phyloP scores from a whole-genome alignment of 108 stramenopile species.

The Discostella stelligeroides region DNA sequence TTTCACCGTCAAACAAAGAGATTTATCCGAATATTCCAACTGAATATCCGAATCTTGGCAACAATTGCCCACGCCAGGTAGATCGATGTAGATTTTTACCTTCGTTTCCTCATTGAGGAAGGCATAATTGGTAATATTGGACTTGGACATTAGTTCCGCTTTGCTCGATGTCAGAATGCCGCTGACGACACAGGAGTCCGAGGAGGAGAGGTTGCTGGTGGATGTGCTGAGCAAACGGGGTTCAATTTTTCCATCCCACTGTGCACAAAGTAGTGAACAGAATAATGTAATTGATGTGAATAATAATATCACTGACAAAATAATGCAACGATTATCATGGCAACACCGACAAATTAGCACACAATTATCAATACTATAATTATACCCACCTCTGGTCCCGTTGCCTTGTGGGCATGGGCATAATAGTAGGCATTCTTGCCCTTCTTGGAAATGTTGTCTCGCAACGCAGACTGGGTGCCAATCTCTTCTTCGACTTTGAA shows the following conservation, averaged over 20 bases:
- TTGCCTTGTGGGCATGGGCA: conserved; percentile 74
- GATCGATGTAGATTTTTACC: conserved; percentile 77
- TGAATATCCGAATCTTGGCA: conserved; percentile 50
- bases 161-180: conserved; percentile 15
- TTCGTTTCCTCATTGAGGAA: conserved; percentile 69
- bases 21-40: conserved; percentile 60
- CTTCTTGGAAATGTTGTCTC: conserved; percentile 75
- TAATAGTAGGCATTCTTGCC: conserved; percentile 88
- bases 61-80: conserved; percentile 70
- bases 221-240: conserved; percentile 58
- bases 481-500: background rate
- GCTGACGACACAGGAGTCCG: conserved; percentile 1
- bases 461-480: conserved; percentile 58
- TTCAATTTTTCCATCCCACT: conserved; percentile 85
- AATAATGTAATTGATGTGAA: background rate
- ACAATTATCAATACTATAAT: too few relatives aligned
- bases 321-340: background rate
- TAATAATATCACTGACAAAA: background rate
- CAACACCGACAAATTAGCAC: too few relatives aligned
- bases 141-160: conserved; percentile 51
- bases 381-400: conserved; percentile 41
- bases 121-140: conserved; percentile 86
- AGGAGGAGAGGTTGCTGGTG: conserved; percentile 24
- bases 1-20: conserved; percentile 63
- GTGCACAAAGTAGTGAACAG: too few relatives aligned